phyloP scores from a whole-genome alignment of 1,284 basidiomycete genomes.

The Malassezia arunalokei region DNA sequence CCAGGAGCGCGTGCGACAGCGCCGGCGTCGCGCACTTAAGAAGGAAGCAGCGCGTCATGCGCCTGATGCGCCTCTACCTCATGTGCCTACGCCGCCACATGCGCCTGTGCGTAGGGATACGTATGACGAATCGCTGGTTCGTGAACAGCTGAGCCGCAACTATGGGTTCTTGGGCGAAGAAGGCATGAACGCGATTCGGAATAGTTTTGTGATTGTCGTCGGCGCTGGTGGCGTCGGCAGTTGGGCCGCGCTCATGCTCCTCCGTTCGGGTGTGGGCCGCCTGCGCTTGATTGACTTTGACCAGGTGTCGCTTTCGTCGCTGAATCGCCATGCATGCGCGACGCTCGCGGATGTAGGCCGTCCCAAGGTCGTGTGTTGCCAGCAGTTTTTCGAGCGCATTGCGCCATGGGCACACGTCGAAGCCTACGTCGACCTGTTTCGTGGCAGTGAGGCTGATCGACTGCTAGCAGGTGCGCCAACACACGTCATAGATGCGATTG shows the following conservation, averaged over 20 bases:
- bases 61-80: background rate
- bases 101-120: slow-evolving; percentile 5
- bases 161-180: slow-evolving; percentile 90
- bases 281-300: slow-evolving; percentile 45
- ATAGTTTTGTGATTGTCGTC: slow-evolving; percentile 69
- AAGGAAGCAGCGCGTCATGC: background rate
- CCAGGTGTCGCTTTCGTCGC: slow-evolving; percentile 52
- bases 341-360: slow-evolving; percentile 78
- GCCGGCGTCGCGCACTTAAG: slow-evolving; percentile 17
- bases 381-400: slow-evolving; percentile 60
- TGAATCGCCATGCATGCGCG: slow-evolving; percentile 69
- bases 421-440: slow-evolving; percentile 36
- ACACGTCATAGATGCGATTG: slow-evolving; percentile 54
- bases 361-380: slow-evolving; percentile 77
- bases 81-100: background rate
- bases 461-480: slow-evolving; percentile 28
- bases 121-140: slow-evolving; percentile 46
- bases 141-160: slow-evolving; percentile 70
- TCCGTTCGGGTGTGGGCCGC: slow-evolving; percentile 36
- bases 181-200: slow-evolving; percentile 66
- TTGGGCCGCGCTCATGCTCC: slow-evolving; percentile 79
- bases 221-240: slow-evolving; percentile 94
- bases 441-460: slow-evolving; percentile 23
- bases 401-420: slow-evolving; percentile 58
- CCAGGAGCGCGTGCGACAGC: slow-evolving; percentile 21